phyloP scores from a whole-genome alignment of 768 basidiomycete genomes.

The Lactarius tabidus region DNA sequence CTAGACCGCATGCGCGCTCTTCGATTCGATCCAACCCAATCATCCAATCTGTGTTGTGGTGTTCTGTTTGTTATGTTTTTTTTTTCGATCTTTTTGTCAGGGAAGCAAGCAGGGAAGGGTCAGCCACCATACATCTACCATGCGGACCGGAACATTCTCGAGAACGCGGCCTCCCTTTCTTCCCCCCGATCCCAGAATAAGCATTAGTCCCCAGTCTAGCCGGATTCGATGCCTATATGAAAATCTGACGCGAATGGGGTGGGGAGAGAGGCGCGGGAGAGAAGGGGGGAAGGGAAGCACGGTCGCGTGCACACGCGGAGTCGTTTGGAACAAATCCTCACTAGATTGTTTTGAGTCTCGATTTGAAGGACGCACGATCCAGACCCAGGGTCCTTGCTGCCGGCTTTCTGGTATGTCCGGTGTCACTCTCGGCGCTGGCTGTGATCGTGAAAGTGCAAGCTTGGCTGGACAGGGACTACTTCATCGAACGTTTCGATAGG shows the following conservation, averaged over 20 bases:
- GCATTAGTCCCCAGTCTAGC: background rate
- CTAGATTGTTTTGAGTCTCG: background rate
- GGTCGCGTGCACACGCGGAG: background rate
- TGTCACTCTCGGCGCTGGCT: background rate
- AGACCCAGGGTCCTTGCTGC: no score
- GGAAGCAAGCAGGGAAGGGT: constrained; percentile 14
- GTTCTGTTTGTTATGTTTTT: background rate
- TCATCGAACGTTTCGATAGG: background rate
- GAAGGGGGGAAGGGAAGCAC: background rate
- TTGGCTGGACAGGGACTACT: background rate
- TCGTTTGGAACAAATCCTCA: background rate
- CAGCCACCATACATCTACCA: constrained; percentile 15
- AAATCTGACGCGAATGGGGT: background rate
- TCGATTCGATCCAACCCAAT: background rate
- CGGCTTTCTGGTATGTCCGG: background rate
- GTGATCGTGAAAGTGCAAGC: background rate
- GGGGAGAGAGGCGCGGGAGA: background rate
- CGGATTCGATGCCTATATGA: background rate
- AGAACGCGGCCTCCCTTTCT: background rate
- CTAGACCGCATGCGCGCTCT: constrained; percentile 9
- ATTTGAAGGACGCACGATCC: background rate
- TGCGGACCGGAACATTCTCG: constrained; percentile 10
- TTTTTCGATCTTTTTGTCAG: background rate
- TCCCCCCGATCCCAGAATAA: constrained; percentile 11
- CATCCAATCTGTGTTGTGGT: no score